Evolutionary conservation across 805 yeast species (phyloP).

Genomic region (Pichia phayaonensis): DNA sequence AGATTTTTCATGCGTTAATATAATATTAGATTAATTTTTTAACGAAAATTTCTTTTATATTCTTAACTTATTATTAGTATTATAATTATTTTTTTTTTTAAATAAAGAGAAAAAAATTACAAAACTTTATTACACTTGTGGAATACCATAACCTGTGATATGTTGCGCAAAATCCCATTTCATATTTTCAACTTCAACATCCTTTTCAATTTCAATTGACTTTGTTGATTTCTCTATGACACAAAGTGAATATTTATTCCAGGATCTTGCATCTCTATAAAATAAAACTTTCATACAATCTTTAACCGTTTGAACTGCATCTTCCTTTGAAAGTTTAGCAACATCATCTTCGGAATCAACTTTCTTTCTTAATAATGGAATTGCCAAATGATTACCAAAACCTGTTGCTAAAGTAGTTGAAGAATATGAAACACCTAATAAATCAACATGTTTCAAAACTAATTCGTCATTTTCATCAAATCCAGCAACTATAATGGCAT

Average conservation of each 20-base stretch:
- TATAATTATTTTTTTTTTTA: too few species aligned
- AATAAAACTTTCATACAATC: slow-evolving; percentile 91
- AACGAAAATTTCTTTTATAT: not conserved
- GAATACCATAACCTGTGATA: slow-evolving; percentile 78
- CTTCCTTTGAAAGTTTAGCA: slow-evolving; percentile 56
- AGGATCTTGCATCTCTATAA: slow-evolving; percentile 93
- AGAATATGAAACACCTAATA: slow-evolving; percentile 84
- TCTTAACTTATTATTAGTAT: not conserved
- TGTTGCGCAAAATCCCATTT: slow-evolving; percentile 86
- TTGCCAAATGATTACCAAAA: slow-evolving; percentile 90
- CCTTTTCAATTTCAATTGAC: slow-evolving; percentile 47
- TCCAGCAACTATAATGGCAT: slow-evolving; percentile 88
- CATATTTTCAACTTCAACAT: slow-evolving; percentile 63
- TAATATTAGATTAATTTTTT: not conserved
- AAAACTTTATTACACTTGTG: slow-evolving; percentile 22
- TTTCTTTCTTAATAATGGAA: slow-evolving; percentile 81
- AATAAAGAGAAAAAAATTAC: not conserved
- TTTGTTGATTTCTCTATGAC: slow-evolving; percentile 60
- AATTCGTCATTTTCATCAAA: slow-evolving; percentile 62
- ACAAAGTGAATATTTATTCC: slow-evolving; percentile 77
- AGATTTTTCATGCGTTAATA: not conserved
- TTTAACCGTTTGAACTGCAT: slow-evolving; percentile 69
- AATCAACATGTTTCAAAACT: slow-evolving; percentile 78
- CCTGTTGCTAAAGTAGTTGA: slow-evolving; percentile 93
- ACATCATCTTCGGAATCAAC: slow-evolving; percentile 76